Conservation (phyloP, 2,329 filamentous ascomycete genomes). For the Penicillium occitanis region DNA sequence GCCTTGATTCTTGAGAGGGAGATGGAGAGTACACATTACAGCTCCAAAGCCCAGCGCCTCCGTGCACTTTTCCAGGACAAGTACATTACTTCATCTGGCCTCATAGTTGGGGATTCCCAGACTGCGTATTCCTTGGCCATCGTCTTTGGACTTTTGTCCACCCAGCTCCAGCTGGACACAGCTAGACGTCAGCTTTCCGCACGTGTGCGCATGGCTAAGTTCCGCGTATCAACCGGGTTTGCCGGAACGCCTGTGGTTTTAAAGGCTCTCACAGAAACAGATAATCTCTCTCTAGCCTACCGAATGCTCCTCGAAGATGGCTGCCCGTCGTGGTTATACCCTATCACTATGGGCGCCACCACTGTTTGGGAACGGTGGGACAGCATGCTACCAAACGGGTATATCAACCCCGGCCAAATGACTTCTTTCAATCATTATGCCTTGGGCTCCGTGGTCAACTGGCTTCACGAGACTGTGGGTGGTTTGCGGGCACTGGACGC, state of each 20-base stretch:
- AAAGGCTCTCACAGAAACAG: slow-evolving; percentile 29
- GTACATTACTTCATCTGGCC: not conserved
- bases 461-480: slow-evolving; percentile 39
- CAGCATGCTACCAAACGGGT: slow-evolving; percentile 39
- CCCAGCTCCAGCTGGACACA: not conserved
- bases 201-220: not conserved
- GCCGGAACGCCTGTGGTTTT: not conserved
- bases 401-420: slow-evolving; percentile 44
- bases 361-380: slow-evolving; percentile 50
- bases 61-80: not conserved
- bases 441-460: slow-evolving; percentile 41
- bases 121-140: not conserved
- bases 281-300: slow-evolving; percentile 33
- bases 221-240: not conserved
- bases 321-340: slow-evolving; percentile 43
- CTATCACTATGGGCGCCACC: slow-evolving; percentile 43
- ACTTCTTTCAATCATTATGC: slow-evolving; percentile 48
- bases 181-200: not conserved
- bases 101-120: not conserved
- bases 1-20: slow-evolving; percentile 21
- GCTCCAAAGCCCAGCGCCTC: not conserved
- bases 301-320: slow-evolving; percentile 42
- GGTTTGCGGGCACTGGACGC: slow-evolving; percentile 32
- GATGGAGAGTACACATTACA: not conserved
- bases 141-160: not conserved